Percentiles rank a stretch among this genome's conserved stretches.
Conservation (phyloP, 2,329 filamentous ascomycete species). For the Calonectria pauciramosa region DNA sequence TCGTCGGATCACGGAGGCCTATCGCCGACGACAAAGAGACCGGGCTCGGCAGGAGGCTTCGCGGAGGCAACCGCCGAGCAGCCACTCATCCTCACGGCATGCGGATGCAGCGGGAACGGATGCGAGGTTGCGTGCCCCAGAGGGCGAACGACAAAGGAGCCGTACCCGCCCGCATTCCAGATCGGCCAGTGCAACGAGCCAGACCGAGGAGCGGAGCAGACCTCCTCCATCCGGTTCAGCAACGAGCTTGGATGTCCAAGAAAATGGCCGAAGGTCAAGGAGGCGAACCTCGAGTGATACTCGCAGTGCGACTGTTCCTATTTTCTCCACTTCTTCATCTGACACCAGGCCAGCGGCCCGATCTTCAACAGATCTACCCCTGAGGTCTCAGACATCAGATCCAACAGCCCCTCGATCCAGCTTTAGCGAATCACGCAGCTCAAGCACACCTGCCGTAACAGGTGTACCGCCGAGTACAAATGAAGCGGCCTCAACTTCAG, state of each 20-base stretch:
- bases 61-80: constrained; percentile 58
- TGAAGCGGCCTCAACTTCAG: constrained; percentile 36
- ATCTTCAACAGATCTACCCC: constrained; percentile 75
- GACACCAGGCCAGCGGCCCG: constrained; percentile 66
- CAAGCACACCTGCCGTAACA: constrained; percentile 53
- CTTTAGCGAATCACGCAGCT: constrained; percentile 59
- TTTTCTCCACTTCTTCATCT: constrained; percentile 55
- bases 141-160: constrained; percentile 45
- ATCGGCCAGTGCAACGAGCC: constrained; percentile 59
- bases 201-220: constrained; percentile 63
- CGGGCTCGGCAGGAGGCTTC: constrained; percentile 64
- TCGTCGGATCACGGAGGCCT: constrained; percentile 90
- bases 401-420: constrained; percentile 54
- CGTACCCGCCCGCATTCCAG: constrained; percentile 60
- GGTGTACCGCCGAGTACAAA: constrained; percentile 38
- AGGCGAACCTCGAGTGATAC: constrained; percentile 67
- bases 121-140: constrained; percentile 46
- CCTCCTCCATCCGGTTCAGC: constrained; percentile 57
- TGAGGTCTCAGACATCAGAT: constrained; percentile 58
- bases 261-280: constrained; percentile 51
- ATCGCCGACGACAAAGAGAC: constrained; percentile 80
- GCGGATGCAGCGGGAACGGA: constrained; percentile 42
- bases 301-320: constrained; percentile 67
- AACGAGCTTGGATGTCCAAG: constrained; percentile 50
- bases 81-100: constrained; percentile 51